Evolutionary conservation across 2,329 filamentous ascomycete species (phyloP), one percentile per base, ranked within the genome.

Genomic region (Alternaria triticimaculans): DNA sequence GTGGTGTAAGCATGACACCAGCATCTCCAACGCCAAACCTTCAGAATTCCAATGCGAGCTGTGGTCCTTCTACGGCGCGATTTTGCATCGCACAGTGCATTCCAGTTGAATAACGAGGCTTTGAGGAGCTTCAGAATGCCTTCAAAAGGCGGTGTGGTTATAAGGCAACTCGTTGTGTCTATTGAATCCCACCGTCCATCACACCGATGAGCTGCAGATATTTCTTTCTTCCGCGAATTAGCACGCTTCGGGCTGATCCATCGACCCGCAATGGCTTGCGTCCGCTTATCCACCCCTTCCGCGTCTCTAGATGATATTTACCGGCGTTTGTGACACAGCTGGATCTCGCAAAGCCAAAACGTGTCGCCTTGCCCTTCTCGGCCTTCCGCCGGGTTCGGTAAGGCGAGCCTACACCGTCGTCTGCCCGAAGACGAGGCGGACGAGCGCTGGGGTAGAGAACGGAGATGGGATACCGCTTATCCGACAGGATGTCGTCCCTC

Each of bases 381-480:
- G 44, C 18, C 41, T 9, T 25, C 25, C 20, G 41, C n/a, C 53
- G 45, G 28, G 18, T 44, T 50, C 30, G 23, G 44, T 37, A 28
- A 46, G 54, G 12, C 49, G 59, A 56, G 25, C 45, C 37, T 41
- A 57, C 51, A 58, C 60, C 37, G 54, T 44, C 20, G 7, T 21
- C 30, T 43, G 37, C 49, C 49, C 63, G 53, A 59, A 62, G 65
- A 55, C 62, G 37, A 62, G 50, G 54, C 58, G 65, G 71, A 70
- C 70, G 69, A 70, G 65, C 55, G 60, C 65, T 53, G 68, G 65
- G 62, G 63, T 67, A 63, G 58, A 66, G 63, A 50, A 30, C 53
- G 46, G 41, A 60, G 58, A 28, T 43, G 56, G 63, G 66, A 59
- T 62, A 67, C 64, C 66, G 48, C 67, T 65, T 64, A 65, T 67